Conservation (phyloP, 2,329 filamentous ascomycete species). For the Biscogniauxia marginata region DNA sequence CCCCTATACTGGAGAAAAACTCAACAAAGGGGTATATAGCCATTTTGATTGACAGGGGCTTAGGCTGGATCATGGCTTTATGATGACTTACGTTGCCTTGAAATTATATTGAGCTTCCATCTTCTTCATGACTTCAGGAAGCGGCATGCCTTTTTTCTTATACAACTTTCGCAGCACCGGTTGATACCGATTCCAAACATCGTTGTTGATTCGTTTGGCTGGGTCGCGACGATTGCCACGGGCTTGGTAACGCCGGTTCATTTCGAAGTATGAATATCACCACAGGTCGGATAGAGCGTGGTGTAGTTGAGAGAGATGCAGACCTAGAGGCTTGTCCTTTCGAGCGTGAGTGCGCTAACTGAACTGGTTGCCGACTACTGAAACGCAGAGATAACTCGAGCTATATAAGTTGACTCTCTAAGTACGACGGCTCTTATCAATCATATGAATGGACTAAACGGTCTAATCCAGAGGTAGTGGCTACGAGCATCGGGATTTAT, state of each 20-base stretch:
- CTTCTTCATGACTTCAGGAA: constrained; percentile 6
- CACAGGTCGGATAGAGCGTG: not conserved
- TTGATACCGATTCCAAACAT: constrained; percentile 5
- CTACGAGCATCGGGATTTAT: not conserved
- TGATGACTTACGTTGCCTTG: constrained; percentile 13
- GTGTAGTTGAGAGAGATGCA: not conserved
- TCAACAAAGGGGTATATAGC: not conserved
- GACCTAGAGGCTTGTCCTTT: not conserved
- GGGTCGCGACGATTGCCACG: not conserved
- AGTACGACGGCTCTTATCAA: not conserved
- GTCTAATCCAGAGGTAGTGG: not conserved
- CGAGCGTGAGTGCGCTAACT: not conserved
- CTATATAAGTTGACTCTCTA: not conserved
- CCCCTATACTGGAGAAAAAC: not conserved
- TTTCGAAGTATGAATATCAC: not conserved
- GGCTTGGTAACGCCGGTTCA: not conserved
- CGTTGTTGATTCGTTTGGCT: not conserved
- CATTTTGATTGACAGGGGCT: not conserved
- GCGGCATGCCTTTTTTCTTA: constrained; percentile 1
- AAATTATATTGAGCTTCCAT: constrained; percentile 11
- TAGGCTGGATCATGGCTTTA: not conserved
- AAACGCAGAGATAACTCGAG: not conserved
- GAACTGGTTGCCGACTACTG: not conserved
- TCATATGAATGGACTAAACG: not conserved
- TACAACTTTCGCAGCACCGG: constrained; percentile 7